Base-by-base conservation (phyloP, 108 stramenopile genomes). In the Pseudonitzschia multiseries region DNA sequence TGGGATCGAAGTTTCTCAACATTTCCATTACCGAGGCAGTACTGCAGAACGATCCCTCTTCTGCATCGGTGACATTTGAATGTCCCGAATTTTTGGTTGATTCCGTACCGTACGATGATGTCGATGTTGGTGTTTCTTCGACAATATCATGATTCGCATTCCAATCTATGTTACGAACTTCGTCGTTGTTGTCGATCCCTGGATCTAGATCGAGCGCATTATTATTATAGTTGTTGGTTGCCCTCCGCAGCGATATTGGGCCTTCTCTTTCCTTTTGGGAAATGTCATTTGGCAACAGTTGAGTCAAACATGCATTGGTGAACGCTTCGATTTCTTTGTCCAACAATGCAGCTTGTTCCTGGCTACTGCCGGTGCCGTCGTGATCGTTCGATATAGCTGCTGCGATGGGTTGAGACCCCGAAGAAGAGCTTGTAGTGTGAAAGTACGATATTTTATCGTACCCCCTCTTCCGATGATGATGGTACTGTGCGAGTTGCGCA, bases 1-100 rank as follows among this genome's bases (percentile, higher is more conserved):
- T 31, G 8, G 70, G 59, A 61, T 72, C 71, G 60, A 78, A 78
- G 48, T 72, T 68, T 36, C 77, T 29, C 20, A 78, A 33, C 50
- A 78, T 78, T 61, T 78, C 77, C 71, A 69, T 72, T 9, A 33
- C 63, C 65, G 63, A 50, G 1, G 61, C 17, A 41, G 46, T 52
- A 31, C 33, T 41, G 6, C 18, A 65, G 13, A 69, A 18, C 15
- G 59, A 24, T 14, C 8, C 9, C 32, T 27, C 20, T n/a, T 20
- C 53, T 15, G 28, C 50, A 32, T 44, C 36, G 36, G 24, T 1
- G 27, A 14, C 20, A 44, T 46, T 17, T 5, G n/a, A 1, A 21
- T 48, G 10, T 43, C 2, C 18, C 4, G 46, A 48, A 14, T 48
- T 10, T 48, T 48, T 10, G 46, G 8, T 48, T 10, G 46, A 48